Percentiles rank a stretch among this genome's conserved stretches.
These are phyloP conservation scores for Coemansia aciculifera DNA, from an alignment of 192 early-diverging fungal species.

Conservation along the genomic window DNA sequence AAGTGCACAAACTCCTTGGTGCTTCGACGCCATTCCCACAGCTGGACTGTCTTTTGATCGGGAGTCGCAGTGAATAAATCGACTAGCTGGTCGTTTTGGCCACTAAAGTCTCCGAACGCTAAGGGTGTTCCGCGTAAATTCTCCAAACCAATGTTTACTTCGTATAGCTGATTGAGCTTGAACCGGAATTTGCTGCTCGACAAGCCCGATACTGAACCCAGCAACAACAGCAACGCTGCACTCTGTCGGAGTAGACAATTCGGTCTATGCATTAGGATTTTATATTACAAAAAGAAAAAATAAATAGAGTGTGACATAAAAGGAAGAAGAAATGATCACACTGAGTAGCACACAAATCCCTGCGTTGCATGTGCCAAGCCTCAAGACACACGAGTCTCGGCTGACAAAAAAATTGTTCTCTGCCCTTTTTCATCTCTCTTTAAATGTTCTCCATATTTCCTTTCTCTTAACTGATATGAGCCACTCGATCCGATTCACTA, in stretches of 20 bases:
- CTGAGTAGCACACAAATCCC: neutral
- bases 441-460: neutral
- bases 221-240: neutral
- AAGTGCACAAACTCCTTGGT: constrained; percentile 48
- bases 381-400: no score
- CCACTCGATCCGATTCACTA: neutral
- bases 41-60: constrained; percentile 66
- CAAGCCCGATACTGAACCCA: constrained; percentile 13
- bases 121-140: constrained; percentile 70
- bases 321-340: neutral
- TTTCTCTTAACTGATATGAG: neutral
- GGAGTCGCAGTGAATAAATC: constrained; percentile 74
- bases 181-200: constrained; percentile 43
- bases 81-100: constrained; percentile 68
- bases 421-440: neutral
- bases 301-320: neutral
- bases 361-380: neutral
- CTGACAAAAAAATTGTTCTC: neutral
- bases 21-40: constrained; percentile 71
- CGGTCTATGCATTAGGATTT: neutral
- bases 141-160: constrained; percentile 63
- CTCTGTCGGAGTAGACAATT: neutral
- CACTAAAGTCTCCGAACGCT: constrained; percentile 86
- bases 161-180: constrained; percentile 62
- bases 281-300: constrained; percentile 1